Conservation (phyloP, 2,329 filamentous ascomycete species). For the Pseudogymnoascus sp. region DNA sequence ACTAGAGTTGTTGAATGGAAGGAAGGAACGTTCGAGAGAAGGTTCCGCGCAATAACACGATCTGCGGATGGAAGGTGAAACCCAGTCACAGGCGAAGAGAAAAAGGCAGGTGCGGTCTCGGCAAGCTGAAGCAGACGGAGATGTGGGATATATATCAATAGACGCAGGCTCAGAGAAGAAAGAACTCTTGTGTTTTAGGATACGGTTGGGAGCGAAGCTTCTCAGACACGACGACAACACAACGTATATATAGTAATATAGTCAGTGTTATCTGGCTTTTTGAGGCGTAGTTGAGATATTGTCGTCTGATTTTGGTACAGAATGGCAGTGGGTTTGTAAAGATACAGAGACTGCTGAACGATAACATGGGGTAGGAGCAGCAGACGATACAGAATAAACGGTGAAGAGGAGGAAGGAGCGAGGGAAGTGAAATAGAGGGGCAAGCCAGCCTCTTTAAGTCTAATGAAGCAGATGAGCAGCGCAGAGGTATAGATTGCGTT, state of each 20-base stretch:
- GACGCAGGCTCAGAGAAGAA: background rate
- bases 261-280: background rate
- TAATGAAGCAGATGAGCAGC: background rate
- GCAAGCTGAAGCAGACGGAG: background rate
- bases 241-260: background rate
- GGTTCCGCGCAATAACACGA: background rate
- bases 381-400: background rate
- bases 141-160: background rate
- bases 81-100: background rate
- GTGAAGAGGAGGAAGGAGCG: background rate
- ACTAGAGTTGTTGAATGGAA: background rate
- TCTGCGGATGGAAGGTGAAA: background rate
- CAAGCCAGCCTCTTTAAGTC: background rate
- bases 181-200: background rate
- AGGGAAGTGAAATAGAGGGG: background rate
- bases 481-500: background rate
- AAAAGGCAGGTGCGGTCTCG: constrained; percentile 1
- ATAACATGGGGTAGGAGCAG: background rate
- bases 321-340: background rate
- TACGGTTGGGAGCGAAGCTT: background rate
- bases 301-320: background rate
- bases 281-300: background rate
- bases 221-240: constrained; percentile 1
- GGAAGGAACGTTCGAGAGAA: constrained; percentile 8
- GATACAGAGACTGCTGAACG: background rate